Percentiles rank a stretch among this genome's conserved stretches.
phyloP scores from a whole-genome alignment of 768 basidiomycete species.

The Pisolithus microcarpus region DNA sequence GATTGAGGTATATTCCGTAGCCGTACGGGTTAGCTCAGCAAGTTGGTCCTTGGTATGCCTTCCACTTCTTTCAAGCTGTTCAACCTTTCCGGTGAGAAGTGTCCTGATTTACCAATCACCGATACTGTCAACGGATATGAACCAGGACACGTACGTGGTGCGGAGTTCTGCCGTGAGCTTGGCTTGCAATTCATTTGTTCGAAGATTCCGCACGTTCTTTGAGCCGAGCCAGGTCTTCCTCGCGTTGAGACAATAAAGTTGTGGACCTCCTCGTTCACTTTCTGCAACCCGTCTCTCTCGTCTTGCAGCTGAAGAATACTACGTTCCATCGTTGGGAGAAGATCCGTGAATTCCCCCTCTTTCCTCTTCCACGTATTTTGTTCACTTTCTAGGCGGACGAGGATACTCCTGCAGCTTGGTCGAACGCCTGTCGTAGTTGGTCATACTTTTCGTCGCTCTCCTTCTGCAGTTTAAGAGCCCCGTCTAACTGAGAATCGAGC shows the following conservation, averaged over 20 bases:
- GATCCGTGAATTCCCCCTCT: slow-evolving; percentile 57
- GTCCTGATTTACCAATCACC: slow-evolving; percentile 42
- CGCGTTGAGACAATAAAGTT: slow-evolving; percentile 61
- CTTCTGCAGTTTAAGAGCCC: slow-evolving; percentile 69
- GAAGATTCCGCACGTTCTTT: slow-evolving; percentile 68
- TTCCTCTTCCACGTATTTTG: slow-evolving; percentile 57
- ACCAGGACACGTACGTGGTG: slow-evolving; percentile 44
- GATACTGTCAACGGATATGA: background rate
- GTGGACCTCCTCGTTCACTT: slow-evolving; percentile 63
- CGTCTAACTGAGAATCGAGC: slow-evolving; percentile 79
- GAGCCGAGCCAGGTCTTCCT: slow-evolving; percentile 67
- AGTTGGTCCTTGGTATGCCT: slow-evolving; percentile 73
- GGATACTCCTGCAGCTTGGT: slow-evolving; percentile 81
- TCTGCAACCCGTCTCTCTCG: slow-evolving; percentile 57
- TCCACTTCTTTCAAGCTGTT: slow-evolving; percentile 58
- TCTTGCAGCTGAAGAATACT: slow-evolving; percentile 51
- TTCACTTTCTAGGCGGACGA: slow-evolving; percentile 73
- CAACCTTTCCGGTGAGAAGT: slow-evolving; percentile 48
- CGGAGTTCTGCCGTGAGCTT: slow-evolving; percentile 61
- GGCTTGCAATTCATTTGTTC: slow-evolving; percentile 59
- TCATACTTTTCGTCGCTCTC: slow-evolving; percentile 75
- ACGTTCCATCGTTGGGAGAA: slow-evolving; percentile 50
- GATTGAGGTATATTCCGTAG: slow-evolving; percentile 67
- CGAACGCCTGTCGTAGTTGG: slow-evolving; percentile 63
- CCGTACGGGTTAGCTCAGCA: slow-evolving; percentile 66